These are phyloP conservation scores for Colletotrichum coccodes DNA, from an alignment of 2,329 filamentous ascomycete species.

Conservation along the genomic window DNA sequence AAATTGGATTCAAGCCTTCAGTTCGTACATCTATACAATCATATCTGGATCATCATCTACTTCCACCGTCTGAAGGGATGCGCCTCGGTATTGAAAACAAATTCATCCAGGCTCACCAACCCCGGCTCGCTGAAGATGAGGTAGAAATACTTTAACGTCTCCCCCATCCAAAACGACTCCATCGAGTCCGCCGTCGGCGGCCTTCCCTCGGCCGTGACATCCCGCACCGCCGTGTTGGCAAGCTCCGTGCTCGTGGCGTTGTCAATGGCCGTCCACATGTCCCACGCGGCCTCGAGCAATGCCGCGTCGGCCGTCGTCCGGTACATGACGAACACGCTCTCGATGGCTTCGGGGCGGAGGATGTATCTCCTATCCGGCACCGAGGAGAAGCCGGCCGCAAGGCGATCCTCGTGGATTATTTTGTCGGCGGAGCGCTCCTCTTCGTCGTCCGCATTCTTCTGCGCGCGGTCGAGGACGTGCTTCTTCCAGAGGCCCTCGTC, in stretches of 20 bases:
- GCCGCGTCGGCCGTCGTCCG: slow-evolving; percentile 66
- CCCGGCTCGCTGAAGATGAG: slow-evolving; percentile 68
- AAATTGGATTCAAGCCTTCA: no score
- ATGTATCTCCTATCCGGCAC: slow-evolving; percentile 56
- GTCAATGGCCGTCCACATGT: slow-evolving; percentile 67
- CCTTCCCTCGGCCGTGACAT: slow-evolving; percentile 50
- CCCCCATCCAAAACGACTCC: slow-evolving; percentile 54
- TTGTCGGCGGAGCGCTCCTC: slow-evolving; percentile 35
- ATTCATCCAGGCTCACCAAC: slow-evolving; percentile 67
- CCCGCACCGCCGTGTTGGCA: slow-evolving; percentile 63
- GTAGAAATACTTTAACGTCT: slow-evolving; percentile 44
- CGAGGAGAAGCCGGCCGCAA: slow-evolving; percentile 39
- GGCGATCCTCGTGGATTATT: slow-evolving; percentile 39
- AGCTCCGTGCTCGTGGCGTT: slow-evolving; percentile 59
- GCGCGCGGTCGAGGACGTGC: slow-evolving; percentile 35
- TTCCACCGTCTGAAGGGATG: slow-evolving; percentile 39
- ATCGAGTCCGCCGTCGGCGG: slow-evolving; percentile 65
- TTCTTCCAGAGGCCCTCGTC: slow-evolving; percentile 45
- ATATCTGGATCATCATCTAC: neutral
- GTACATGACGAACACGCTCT: slow-evolving; percentile 75
- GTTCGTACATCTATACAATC: neutral
- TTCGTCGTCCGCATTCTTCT: slow-evolving; percentile 40
- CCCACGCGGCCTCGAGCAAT: slow-evolving; percentile 68
- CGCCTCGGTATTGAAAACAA: slow-evolving; percentile 56
- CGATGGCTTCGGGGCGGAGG: slow-evolving; percentile 72